Evolutionary conservation across 371 early-diverging fungal genomes (phyloP).

Genomic region (Choanephora cucurbitarum): DNA sequence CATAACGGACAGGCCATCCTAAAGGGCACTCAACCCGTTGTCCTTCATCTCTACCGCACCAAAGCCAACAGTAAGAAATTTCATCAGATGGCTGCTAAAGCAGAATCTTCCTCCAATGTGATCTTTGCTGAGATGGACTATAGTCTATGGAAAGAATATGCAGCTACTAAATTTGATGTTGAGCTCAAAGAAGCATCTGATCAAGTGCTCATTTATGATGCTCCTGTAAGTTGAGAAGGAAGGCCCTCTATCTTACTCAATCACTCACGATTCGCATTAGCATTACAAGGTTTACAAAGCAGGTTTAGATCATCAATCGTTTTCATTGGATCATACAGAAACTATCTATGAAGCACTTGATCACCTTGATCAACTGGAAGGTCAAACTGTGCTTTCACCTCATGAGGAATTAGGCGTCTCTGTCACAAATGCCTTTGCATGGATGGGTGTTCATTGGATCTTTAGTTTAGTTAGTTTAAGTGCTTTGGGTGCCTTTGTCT

Average conservation of each 20-base stretch:
- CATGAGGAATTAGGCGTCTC: constrained; percentile 16
- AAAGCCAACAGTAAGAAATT: constrained; percentile 30
- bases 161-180: constrained; percentile 12
- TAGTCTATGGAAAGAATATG: constrained; percentile 26
- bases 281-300: constrained; percentile 10
- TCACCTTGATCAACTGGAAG: constrained; percentile 17
- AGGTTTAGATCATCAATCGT: not conserved
- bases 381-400: constrained; percentile 12
- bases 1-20: constrained; percentile 38
- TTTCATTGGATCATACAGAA: constrained; percentile 16
- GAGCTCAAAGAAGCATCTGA: constrained; percentile 4
- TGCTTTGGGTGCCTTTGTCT: constrained; percentile 21
- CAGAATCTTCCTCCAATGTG: constrained; percentile 9
- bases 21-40: constrained; percentile 29
- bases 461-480: constrained; percentile 25
- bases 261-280: constrained; percentile 6
- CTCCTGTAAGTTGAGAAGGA: constrained; percentile 11
- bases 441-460: constrained; percentile 30
- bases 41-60: constrained; percentile 27
- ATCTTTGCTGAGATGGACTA: constrained; percentile 28
- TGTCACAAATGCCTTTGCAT: not conserved
- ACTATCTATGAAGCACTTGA: constrained; percentile 13
- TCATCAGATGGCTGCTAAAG: constrained; percentile 13
- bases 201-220: constrained; percentile 20
- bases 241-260: too few species aligned